Base-by-base conservation (phyloP, 139 green algal species). In the Microglena sp. region DNA sequence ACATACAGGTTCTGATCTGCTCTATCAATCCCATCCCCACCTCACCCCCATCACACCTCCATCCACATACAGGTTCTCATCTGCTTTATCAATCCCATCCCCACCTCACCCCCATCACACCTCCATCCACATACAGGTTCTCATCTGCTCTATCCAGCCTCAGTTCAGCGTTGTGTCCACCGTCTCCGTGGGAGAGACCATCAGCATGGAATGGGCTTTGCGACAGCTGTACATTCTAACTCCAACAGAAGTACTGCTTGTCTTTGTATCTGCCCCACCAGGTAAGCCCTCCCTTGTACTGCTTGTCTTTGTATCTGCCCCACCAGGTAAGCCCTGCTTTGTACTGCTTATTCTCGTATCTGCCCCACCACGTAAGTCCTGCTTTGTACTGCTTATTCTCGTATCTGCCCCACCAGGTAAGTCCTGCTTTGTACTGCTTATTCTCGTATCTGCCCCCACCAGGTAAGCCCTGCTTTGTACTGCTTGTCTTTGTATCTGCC, bases 151-250 rank as follows among this genome's bases (percentile, higher is more conserved):
- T 2, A 45, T 45, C 3, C 55, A 63, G 24, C 74, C 74, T n/a
- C 29, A 57, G 5, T 55, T 85, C 24, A 55, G 68, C 44, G 33
- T 59, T 2, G 44, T 81, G 1, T 53, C 68, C 22, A 56, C 71
- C 24, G 43, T 85, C 29, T 74, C 78, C 54, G 43, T 85, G 2
- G 60, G 29, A 4, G 65, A 31, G 44, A 69, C 67, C 33, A 67
- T 62, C 11, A 35, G 55, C 50, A 64, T 74, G 30, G 69, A 73
- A 28, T 85, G 78, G 78, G 68, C 59, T 5, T 24, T 67, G 27
- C 71, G 74, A 3, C 78, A 85, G 74, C 66, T 85, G 33, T 26
- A 59, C 40, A 11, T 50, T 18, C 40, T 50, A 11, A 50, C 40
- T 18, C 15, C 50, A n/a, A 59, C 50, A 6, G 28, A 6, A 18